These are phyloP conservation scores for Plasmodium inui DNA, from an alignment of 169 alveolate genomes.

Conservation along the genomic window DNA sequence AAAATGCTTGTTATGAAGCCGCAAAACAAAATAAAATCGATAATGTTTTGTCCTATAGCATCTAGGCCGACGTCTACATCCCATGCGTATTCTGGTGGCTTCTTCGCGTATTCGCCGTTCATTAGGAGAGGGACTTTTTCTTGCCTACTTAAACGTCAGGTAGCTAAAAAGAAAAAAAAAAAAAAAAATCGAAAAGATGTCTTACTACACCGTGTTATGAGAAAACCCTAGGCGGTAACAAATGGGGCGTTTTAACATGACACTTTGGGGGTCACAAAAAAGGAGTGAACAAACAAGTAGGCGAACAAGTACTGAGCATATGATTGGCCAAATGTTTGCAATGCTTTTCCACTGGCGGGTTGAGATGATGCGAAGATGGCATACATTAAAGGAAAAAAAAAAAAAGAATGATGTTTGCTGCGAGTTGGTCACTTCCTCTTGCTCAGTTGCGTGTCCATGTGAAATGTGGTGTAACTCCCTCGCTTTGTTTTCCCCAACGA, in stretches of 20 bases:
- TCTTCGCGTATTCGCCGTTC: slow-evolving; percentile 44
- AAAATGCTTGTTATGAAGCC: slow-evolving; percentile 53
- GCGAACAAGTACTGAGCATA: background rate
- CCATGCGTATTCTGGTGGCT: slow-evolving; percentile 41
- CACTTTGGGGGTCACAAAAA: background rate
- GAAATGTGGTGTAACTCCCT: background rate
- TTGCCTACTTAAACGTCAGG: background rate
- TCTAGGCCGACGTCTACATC: slow-evolving; percentile 20
- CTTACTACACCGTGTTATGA: background rate
- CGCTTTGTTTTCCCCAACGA: background rate
- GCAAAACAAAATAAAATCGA: slow-evolving; percentile 50
- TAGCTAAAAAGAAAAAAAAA: slow-evolving; percentile 1
- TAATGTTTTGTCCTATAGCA: slow-evolving; percentile 25
- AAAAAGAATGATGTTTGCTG: background rate
- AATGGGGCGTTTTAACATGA: background rate
- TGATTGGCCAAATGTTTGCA: background rate
- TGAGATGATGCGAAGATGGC: background rate
- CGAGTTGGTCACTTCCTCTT: background rate
- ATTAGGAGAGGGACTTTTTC: slow-evolving; percentile 1
- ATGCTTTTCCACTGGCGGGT: background rate
- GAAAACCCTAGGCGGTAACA: background rate
- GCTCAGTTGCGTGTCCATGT: background rate
- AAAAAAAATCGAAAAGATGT: background rate
- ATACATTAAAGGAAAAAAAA: background rate
- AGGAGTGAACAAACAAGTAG: background rate